Percentiles rank a stretch among this genome's conserved stretches.
Evolutionary conservation across 441 rosid genomes (phyloP).

Genomic region (Jatropha multifida): DNA sequence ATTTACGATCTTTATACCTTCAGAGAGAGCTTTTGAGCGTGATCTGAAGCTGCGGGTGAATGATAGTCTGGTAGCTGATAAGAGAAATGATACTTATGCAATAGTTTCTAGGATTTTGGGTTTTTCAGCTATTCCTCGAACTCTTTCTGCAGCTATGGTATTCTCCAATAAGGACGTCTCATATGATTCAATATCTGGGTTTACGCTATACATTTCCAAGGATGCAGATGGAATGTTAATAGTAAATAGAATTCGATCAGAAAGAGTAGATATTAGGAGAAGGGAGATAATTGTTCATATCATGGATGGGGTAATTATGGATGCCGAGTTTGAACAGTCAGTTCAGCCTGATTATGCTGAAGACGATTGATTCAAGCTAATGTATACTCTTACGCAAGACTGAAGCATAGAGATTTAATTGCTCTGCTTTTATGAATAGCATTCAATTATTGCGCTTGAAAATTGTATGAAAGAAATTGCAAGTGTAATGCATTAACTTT

Average conservation of each 20-base stretch:
- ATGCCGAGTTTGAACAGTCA: conserved; percentile 64
- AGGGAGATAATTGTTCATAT: conserved; percentile 44
- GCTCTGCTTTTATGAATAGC: neutral
- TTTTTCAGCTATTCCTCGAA: conserved; percentile 59
- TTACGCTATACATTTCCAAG: conserved; percentile 38
- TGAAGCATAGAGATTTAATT: neutral
- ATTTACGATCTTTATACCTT: conserved; percentile 67
- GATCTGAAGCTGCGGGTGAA: conserved; percentile 44
- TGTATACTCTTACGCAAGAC: neutral
- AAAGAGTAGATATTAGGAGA: conserved; percentile 44
- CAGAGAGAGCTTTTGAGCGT: conserved; percentile 51
- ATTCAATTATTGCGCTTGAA: too few relatives aligned
- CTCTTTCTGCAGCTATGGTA: conserved; percentile 33
- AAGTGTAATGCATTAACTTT: too few relatives aligned
- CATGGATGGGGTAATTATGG: conserved; percentile 74
- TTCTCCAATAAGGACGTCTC: conserved; percentile 31
- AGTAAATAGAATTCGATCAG: conserved; percentile 52
- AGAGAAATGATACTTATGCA: conserved; percentile 45
- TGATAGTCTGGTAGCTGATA: conserved; percentile 26
- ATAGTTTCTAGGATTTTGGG: conserved; percentile 55
- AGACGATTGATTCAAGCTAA: conserved; percentile 24
- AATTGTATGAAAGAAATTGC: too few relatives aligned
- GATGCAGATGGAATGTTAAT: conserved; percentile 41
- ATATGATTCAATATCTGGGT: conserved; percentile 64
- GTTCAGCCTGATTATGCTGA: conserved; percentile 40